phyloP scores from a whole-genome alignment of 495 filamentous ascomycete genomes.

The Immersiella caudata region DNA sequence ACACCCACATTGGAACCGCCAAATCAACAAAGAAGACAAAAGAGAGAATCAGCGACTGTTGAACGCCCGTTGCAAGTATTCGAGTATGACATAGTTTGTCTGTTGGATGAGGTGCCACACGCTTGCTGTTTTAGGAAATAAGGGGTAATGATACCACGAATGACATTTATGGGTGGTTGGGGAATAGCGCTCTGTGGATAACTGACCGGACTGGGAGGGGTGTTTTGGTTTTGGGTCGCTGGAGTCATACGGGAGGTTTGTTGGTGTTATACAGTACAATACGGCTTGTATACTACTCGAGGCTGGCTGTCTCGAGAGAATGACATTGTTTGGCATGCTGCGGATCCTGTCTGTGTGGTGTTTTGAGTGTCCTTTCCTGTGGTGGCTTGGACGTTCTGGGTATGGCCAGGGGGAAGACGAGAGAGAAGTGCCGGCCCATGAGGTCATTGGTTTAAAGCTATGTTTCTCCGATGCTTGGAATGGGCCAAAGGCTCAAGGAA shows the following conservation, averaged over 20 bases:
- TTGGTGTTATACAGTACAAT: constrained; percentile 14
- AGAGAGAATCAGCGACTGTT: constrained; percentile 30
- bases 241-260: constrained; percentile 8
- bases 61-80: constrained; percentile 5
- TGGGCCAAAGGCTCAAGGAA: too few relatives aligned
- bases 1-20: constrained; percentile 86
- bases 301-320: neutral
- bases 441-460: too few relatives aligned
- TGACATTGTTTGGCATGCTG: neutral
- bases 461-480: too few relatives aligned
- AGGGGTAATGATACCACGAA: constrained; percentile 27
- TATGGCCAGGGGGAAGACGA: too few relatives aligned
- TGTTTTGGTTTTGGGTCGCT: neutral
- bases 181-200: constrained; percentile 1
- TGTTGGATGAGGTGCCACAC: constrained; percentile 1
- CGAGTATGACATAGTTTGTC: constrained; percentile 8
- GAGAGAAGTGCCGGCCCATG: too few relatives aligned
- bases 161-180: constrained; percentile 9
- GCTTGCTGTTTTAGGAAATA: neutral
- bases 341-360: neutral
- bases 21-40: constrained; percentile 69
- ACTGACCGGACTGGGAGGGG: neutral
- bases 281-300: constrained; percentile 5
- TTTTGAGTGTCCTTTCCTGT: neutral
- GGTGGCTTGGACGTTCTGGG: neutral